Percentiles rank a stretch among this genome's conserved stretches.
Evolutionary conservation across 768 basidiomycete species (phyloP).

Genomic region (Russula lepida): DNA sequence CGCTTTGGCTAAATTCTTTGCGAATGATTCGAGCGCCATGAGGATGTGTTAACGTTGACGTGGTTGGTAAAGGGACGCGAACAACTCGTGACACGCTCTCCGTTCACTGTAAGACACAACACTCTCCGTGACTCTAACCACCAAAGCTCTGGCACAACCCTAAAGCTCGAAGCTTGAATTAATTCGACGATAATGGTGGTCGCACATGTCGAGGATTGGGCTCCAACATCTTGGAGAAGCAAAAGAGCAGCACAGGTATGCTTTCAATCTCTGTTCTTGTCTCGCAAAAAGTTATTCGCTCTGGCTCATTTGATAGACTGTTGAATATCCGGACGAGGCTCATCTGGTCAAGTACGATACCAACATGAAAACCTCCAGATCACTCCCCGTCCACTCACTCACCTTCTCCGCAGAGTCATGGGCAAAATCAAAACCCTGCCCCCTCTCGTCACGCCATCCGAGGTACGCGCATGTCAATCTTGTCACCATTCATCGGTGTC

Average conservation of each 20-base stretch:
- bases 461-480: constrained; percentile 43
- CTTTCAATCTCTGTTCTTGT: neutral
- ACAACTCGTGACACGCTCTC: too few species aligned
- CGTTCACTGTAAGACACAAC: too few species aligned
- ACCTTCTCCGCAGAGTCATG: constrained; percentile 49
- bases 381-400: neutral
- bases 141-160: too few species aligned
- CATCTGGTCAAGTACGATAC: constrained; percentile 25
- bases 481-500: neutral
- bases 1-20: too few species aligned
- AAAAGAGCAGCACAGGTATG: constrained; percentile 70
- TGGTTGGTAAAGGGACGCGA: too few species aligned
- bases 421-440: constrained; percentile 70
- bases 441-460: constrained; percentile 86
- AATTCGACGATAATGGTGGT: neutral
- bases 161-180: too few species aligned
- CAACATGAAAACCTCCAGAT: neutral
- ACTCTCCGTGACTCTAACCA: too few species aligned
- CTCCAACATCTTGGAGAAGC: constrained; percentile 70
- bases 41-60: too few species aligned
- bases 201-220: constrained; percentile 40
- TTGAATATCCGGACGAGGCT: constrained; percentile 33
- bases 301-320: constrained; percentile 24
- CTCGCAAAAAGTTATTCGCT: neutral
- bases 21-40: too few species aligned